Base-by-base conservation (phyloP, 31 red algal genomes). In the Odonthalia washingtoniensis region DNA sequence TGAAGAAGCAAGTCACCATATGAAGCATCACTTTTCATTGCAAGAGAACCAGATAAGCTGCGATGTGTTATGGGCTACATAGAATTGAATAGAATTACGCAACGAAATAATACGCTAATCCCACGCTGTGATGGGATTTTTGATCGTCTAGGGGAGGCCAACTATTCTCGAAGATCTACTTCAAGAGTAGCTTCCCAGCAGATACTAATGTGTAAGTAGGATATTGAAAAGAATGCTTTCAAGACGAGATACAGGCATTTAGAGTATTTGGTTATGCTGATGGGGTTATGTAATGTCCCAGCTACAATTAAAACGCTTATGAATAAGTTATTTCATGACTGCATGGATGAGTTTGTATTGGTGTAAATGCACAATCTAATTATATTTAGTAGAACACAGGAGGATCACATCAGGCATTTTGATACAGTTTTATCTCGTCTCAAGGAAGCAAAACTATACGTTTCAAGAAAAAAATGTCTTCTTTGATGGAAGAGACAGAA, bases 401-500 rank as follows among this genome's bases (percentile, higher is more conserved):
- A 77, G 28, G 73, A 77, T 12, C 73, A 77, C 40, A 24, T 38
- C 5, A 36, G 43, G 38, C 73, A 77, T 45, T 9, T 77, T 17
- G 12, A 28, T 43, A 14, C 14, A 26, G 73, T 46, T 17, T 28
- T 77, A 46, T 14, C 9, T 57, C 49, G 49, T 57, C 49, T 57
- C 9, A 77, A 77, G 32, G 73, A 77, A 14, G 9, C 38, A 43
- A 44, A 77, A 46, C 28, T 77, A 14, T 77, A 44, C 35, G 73
- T 36, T 24, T 77, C 73, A 43, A 14, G 32, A 57, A 77, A 77
- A 37, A 77, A 77, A 44, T 77, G 73, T 37, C 5, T 4, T 24
- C 43, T 46, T 45, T 44, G 38, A 14, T 18, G 28, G 32, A 36
- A 77, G 40, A 77, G 28, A 37, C 12, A 5, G 73, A 77, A 45